These are phyloP conservation scores for Backusella psychrophila DNA, from an alignment of 192 early-diverging fungal genomes.

Conservation along the genomic window DNA sequence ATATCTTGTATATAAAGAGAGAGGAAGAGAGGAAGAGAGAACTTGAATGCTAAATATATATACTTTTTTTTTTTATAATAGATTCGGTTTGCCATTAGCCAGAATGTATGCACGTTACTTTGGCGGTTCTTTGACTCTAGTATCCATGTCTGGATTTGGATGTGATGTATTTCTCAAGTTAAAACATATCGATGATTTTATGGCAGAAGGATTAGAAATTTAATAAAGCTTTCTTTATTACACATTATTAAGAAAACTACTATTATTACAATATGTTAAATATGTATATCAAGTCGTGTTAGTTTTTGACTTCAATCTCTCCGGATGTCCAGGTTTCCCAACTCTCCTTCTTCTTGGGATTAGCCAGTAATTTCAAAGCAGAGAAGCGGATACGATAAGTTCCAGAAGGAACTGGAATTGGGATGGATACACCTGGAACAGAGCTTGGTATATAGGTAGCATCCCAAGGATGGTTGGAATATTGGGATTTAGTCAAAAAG, in stretches of 20 bases:
- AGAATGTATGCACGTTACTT: slow-evolving; percentile 91
- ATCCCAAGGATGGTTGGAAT: slow-evolving; percentile 8
- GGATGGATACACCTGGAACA: not conserved
- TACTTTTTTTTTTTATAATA: slow-evolving; percentile 4
- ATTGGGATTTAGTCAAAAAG: slow-evolving; percentile 1
- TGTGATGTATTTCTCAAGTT: slow-evolving; percentile 89
- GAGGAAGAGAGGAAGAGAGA: not conserved
- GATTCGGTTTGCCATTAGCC: slow-evolving; percentile 79
- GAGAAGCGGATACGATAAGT: slow-evolving; percentile 22
- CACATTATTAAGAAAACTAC: not conserved
- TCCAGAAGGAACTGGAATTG: slow-evolving; percentile 17
- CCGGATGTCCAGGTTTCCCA: slow-evolving; percentile 20
- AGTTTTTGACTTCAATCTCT: slow-evolving; percentile 22
- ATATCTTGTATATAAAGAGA: not conserved
- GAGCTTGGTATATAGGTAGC: slow-evolving; percentile 12
- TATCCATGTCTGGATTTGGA: slow-evolving; percentile 86
- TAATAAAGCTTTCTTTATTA: slow-evolving; percentile 17
- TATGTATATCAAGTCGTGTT: not conserved
- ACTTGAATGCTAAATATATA: not conserved
- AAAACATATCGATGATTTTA: slow-evolving; percentile 75
- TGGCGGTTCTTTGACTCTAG: slow-evolving; percentile 83
- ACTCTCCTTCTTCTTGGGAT: slow-evolving; percentile 20
- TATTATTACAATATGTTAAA: not conserved
- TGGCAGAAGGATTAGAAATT: slow-evolving; percentile 52
- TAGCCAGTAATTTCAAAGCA: slow-evolving; percentile 33